These are phyloP conservation scores for Dryadomyces quercus-mongolicae DNA, from an alignment of 2,329 filamentous ascomycete species.

Conservation along the genomic window DNA sequence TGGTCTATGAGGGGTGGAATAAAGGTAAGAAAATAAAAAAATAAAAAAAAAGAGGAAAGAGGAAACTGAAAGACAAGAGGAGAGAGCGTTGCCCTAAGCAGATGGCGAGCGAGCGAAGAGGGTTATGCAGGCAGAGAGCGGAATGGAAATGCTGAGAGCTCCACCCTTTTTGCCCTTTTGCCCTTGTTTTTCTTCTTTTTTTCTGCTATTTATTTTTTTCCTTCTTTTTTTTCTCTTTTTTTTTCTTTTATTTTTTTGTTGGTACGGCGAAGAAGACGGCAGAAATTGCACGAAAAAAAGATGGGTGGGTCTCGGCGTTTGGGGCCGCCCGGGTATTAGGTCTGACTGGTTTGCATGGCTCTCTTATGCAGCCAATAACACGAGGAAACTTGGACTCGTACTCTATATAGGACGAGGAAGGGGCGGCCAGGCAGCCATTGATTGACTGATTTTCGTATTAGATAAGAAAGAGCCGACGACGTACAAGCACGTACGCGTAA, in stretches of 20 bases:
- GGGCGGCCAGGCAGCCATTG: too few species aligned
- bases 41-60: background rate
- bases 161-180: background rate
- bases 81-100: too few species aligned
- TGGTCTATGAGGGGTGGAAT: constrained; percentile 14
- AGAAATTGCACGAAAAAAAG: background rate
- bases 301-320: background rate
- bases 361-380: too few species aligned
- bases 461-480: too few species aligned
- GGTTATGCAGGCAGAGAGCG: background rate
- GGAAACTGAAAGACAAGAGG: background rate
- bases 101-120: background rate
- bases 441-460: too few species aligned
- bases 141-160: background rate
- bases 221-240: background rate
- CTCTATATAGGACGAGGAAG: too few species aligned
- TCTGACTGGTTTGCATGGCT: too few species aligned
- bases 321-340: too few species aligned
- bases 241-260: background rate
- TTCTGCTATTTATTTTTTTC: background rate
- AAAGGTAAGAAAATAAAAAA: background rate
- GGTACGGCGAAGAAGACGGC: background rate
- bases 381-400: too few species aligned
- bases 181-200: too few species aligned
- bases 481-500: too few species aligned